Evolutionary conservation across 2,329 filamentous ascomycete species (phyloP).

Genomic region (Thielaviopsis populi): DNA sequence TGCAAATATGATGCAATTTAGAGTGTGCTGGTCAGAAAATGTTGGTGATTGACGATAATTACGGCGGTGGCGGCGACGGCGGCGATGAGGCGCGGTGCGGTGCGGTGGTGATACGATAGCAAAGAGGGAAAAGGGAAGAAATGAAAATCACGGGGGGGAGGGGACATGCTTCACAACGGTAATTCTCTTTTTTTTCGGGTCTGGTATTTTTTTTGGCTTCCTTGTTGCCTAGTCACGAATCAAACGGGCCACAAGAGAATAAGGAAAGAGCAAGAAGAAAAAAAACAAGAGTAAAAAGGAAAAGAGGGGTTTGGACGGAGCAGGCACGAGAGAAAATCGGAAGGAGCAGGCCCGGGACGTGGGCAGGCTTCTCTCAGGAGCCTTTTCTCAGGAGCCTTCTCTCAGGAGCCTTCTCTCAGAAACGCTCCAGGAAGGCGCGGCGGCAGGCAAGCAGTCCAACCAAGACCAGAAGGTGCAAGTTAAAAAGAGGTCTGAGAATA

Average conservation of each 20-base stretch:
- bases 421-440: not conserved
- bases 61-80: not conserved
- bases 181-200: not conserved
- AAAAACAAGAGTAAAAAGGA: not conserved
- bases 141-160: not conserved
- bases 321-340: constrained; percentile 8
- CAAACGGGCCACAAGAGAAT: not conserved
- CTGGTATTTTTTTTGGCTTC: constrained; percentile 2
- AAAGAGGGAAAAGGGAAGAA: too few species aligned
- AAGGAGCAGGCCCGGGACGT: constrained; percentile 6
- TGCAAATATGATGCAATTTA: not conserved
- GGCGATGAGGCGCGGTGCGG: not conserved
- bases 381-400: too few species aligned
- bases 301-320: constrained; percentile 6
- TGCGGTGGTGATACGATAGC: too few species aligned
- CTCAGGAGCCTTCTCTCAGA: too few species aligned
- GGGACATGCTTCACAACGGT: not conserved
- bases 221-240: not conserved
- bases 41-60: not conserved
- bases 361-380: not conserved
- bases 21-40: not conserved
- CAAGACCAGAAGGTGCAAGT: too few species aligned
- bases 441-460: too few species aligned
- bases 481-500: too few species aligned
- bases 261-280: not conserved